These are phyloP conservation scores for Emmonsia crescens DNA, from an alignment of 2,329 filamentous ascomycete genomes.

Conservation along the genomic window DNA sequence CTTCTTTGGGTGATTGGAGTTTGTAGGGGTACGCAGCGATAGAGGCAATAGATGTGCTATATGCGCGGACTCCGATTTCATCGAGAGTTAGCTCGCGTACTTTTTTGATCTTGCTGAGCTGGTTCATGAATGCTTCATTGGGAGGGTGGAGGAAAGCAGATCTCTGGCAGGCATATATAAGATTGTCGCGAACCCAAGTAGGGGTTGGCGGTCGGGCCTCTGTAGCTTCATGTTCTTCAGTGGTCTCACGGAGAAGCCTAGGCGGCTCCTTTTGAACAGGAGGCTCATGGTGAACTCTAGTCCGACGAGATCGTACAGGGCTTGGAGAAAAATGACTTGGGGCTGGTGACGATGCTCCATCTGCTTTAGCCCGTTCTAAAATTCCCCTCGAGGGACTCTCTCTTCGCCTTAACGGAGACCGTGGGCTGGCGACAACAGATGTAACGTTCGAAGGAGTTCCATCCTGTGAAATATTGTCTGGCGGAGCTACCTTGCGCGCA, in stretches of 20 bases:
- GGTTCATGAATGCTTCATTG: conserved; percentile 63
- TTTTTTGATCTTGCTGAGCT: conserved; percentile 63
- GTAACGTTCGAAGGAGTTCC: conserved; percentile 7
- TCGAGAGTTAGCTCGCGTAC: conserved; percentile 62
- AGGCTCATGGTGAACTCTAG: conserved; percentile 10
- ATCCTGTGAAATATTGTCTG: conserved; percentile 2
- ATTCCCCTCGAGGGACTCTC: conserved; percentile 23
- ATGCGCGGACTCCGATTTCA: conserved; percentile 70
- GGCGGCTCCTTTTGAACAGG: conserved; percentile 24
- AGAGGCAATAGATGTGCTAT: conserved; percentile 75
- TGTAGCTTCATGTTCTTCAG: conserved; percentile 61
- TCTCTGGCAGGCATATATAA: conserved; percentile 70
- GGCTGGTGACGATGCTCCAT: conserved; percentile 23
- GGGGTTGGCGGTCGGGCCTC: conserved; percentile 54
- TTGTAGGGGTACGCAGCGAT: conserved; percentile 67
- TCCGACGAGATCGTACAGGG: conserved; percentile 1
- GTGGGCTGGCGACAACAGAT: conserved; percentile 5
- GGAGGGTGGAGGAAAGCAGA: conserved; percentile 58
- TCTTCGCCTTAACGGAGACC: conserved; percentile 8
- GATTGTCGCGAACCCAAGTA: conserved; percentile 53
- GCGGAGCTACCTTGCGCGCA: conserved; percentile 22
- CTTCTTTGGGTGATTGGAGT: conserved; percentile 36
- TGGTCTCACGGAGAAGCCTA: conserved; percentile 56
- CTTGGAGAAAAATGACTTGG: conserved; percentile 5
- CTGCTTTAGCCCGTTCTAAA: conserved; percentile 45